Evolutionary conservation across 2,329 filamentous ascomycete genomes (phyloP).

Genomic region (Sphaerostilbella broomeana): DNA sequence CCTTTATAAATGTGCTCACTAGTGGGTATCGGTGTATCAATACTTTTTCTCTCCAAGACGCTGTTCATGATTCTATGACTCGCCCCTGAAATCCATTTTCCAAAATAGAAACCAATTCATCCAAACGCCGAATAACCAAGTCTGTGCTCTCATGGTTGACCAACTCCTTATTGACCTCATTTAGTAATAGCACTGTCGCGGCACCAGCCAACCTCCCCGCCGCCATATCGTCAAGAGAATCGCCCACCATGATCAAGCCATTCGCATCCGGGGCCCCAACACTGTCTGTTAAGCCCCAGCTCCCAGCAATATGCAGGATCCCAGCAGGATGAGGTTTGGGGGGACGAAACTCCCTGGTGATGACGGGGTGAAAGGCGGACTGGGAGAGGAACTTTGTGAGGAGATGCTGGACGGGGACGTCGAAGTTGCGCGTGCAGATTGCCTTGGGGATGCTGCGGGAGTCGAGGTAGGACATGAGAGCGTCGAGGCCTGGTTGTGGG

Average conservation of each 20-base stretch:
- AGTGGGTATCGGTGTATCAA: neutral
- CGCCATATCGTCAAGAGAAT: constrained; percentile 88
- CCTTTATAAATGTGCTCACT: neutral
- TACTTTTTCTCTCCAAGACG: constrained; percentile 1
- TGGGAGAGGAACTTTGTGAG: constrained; percentile 66
- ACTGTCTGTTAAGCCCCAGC: constrained; percentile 56
- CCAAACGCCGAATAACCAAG: constrained; percentile 61
- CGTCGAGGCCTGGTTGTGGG: constrained; percentile 71
- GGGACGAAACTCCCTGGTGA: constrained; percentile 75
- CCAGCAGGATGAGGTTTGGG: constrained; percentile 87
- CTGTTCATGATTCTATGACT: constrained; percentile 16
- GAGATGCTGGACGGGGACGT: constrained; percentile 67
- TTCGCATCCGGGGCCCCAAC: constrained; percentile 35
- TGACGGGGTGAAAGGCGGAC: constrained; percentile 66
- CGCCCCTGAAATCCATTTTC: constrained; percentile 65
- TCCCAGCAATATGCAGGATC: constrained; percentile 74
- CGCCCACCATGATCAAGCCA: constrained; percentile 60
- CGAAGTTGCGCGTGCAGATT: constrained; percentile 93
- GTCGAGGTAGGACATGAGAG: constrained; percentile 79
- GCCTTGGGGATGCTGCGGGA: constrained; percentile 61
- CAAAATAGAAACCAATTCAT: constrained; percentile 69
- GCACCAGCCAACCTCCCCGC: constrained; percentile 78
- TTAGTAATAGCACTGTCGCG: constrained; percentile 81
- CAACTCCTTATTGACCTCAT: constrained; percentile 70
- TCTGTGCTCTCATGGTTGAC: constrained; percentile 70